Base-by-base conservation (phyloP, 768 basidiomycete genomes). In the Pleurotus djamor region DNA sequence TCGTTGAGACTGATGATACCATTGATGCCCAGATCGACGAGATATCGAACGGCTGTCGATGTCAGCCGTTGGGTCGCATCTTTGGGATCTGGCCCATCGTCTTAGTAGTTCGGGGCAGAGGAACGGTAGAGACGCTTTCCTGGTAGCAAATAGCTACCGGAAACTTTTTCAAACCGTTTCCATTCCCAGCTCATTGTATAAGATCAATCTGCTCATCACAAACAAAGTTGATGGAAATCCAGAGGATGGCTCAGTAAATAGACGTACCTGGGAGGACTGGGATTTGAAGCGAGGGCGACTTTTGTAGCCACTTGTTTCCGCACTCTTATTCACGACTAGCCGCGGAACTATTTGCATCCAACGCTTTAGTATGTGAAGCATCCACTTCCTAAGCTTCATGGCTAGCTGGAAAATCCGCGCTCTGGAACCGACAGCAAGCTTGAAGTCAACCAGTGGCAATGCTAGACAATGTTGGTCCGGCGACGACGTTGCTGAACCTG, bases 1-100 rank as follows among this genome's bases (percentile, higher is more conserved):
- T 60, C 52, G 35, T 68, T 68, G 45, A 63, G 61, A 41, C 66
- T 69, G 35, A 67, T 67, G 60, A 68, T 65, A 47, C 66, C 58
- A 36, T 67, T 34, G 44, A 68, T 65, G 2, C 60, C 57, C 47
- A 62, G 44, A 17, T n/a, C 50, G 36, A 49, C 48, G 33, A 68
- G 66, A 41, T 34, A 59, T n/a, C 28, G 12, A 8, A 67, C 61
- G 0, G 61, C 66, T 28, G 16, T 16, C 3, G 57, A 57, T 6
- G 61, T 62, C 12, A 68, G 61, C 4, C 59, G 12, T 57, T 69
- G 68, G 6, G 61, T 45, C 17, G 17, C 16, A 44, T 61, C 61
- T 4, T 47, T 41, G 8, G 51, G 51, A 1, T 52, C 5, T 5
- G 51, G 14, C 3, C n/a, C 51, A 4, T 2, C 28, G 16, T 52